Evolutionary conservation across 1,284 basidiomycete genomes (phyloP).

Genomic region (Ceratobasidium papillatum): DNA sequence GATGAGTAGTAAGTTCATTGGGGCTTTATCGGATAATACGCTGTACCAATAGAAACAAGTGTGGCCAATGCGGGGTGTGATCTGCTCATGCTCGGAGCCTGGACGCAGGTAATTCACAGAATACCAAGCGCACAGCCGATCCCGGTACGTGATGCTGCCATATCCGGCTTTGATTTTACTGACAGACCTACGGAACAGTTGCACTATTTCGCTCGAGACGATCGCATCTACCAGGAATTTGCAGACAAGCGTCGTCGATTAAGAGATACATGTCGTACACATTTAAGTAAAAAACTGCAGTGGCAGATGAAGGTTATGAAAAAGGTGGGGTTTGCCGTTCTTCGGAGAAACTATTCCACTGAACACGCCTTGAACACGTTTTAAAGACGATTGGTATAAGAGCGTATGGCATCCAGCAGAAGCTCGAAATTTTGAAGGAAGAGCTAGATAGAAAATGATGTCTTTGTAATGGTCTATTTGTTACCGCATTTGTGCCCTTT

Average conservation of each 20-base stretch:
- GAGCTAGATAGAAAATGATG: conserved; percentile 31
- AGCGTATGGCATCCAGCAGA: conserved; percentile 38
- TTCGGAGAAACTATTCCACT: conserved; percentile 20
- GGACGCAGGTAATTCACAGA: conserved; percentile 62
- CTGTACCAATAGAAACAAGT: conserved; percentile 53
- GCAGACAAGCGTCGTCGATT: conserved; percentile 65
- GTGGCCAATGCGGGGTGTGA: conserved; percentile 82
- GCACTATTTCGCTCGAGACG: conserved; percentile 82
- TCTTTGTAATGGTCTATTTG: conserved; percentile 11
- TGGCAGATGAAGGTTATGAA: conserved; percentile 75
- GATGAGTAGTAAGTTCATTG: conserved; percentile 77
- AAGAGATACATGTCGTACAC: conserved; percentile 60
- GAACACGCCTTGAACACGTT: conserved; percentile 19
- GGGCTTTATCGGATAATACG: conserved; percentile 3
- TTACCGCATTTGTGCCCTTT: background rate
- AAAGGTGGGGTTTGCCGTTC: conserved; percentile 51
- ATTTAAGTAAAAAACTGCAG: conserved; percentile 64
- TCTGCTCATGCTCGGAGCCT: conserved; percentile 75
- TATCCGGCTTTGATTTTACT: conserved; percentile 26
- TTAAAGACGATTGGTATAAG: conserved; percentile 35
- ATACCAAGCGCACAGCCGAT: conserved; percentile 64
- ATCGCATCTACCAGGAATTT: conserved; percentile 77
- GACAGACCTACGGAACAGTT: conserved; percentile 57
- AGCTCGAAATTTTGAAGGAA: conserved; percentile 40
- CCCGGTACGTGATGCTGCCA: conserved; percentile 62